Evolutionary conservation across 129 eudicot species (phyloP).

Genomic region (Flaveria trinervia): DNA sequence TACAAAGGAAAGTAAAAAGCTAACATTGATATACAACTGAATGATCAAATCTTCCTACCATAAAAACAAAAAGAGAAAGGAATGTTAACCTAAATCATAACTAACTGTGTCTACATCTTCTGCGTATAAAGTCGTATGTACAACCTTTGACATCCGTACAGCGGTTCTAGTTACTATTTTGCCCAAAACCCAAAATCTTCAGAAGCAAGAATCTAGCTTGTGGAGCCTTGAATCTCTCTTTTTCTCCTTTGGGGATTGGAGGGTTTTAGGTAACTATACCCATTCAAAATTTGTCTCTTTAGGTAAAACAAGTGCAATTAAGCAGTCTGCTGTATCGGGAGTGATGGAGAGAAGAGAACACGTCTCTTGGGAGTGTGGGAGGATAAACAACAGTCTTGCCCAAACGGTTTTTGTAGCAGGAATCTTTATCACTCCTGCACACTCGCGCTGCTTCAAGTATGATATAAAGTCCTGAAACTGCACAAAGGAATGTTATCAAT

Average conservation of each 20-base stretch:
- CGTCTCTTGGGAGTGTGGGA: conserved; percentile 66
- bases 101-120: neutral
- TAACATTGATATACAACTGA: neutral
- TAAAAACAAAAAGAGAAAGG: neutral
- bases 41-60: neutral
- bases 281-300: conserved; percentile 80
- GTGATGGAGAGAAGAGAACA: conserved; percentile 63
- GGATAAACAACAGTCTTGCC: conserved; percentile 87
- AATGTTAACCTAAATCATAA: neutral
- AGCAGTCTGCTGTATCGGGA: conserved; percentile 63
- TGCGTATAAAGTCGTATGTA: conserved; percentile 1
- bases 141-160: conserved; percentile 1
- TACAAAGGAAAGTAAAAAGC: neutral
- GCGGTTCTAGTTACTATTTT: neutral
- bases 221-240: too few relatives aligned
- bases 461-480: conserved; percentile 92
- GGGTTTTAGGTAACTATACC: conserved; percentile 30
- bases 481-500: conserved; percentile 1
- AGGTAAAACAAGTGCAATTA: conserved; percentile 75
- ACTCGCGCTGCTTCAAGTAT: conserved; percentile 93
- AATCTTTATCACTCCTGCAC: conserved; percentile 92
- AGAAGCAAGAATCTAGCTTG: conserved; percentile 1
- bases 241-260: neutral
- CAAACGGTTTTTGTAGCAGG: conserved; percentile 67
- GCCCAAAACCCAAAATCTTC: conserved; percentile 5